Evolutionary conservation across 176 grass and related monocot species (phyloP).

Genomic region (Aegilops tauschii): DNA sequence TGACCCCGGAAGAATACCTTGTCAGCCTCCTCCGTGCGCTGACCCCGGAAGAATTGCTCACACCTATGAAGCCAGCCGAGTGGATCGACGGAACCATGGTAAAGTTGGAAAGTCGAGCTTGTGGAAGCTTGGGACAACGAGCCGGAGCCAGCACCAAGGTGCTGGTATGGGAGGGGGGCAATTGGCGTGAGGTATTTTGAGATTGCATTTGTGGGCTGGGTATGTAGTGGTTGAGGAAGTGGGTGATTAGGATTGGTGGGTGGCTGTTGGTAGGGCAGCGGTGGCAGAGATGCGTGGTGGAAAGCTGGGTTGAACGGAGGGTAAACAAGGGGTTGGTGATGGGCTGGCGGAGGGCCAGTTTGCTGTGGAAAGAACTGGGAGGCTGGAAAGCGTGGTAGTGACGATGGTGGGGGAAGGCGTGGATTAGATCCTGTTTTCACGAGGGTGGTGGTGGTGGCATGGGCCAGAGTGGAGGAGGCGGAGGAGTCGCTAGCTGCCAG

Average conservation of each 20-base stretch:
- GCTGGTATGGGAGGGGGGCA: too few relatives aligned
- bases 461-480: too few relatives aligned
- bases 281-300: neutral
- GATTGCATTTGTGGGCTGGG: too few relatives aligned
- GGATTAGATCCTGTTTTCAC: neutral
- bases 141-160: neutral
- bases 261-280: neutral
- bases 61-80: neutral
- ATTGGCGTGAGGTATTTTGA: too few relatives aligned
- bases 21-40: too few relatives aligned
- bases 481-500: neutral
- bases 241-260: too few relatives aligned
- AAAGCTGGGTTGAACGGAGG: neutral
- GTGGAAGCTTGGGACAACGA: neutral
- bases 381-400: neutral
- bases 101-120: too few relatives aligned
- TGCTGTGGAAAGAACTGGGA: neutral
- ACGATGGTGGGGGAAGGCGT: neutral
- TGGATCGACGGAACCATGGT: neutral
- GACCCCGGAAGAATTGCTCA: too few relatives aligned
- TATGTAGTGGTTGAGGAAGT: too few relatives aligned
- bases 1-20: too few relatives aligned
- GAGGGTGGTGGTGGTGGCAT: neutral
- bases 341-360: neutral
- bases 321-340: too few relatives aligned